Conservation (phyloP, 2,329 filamentous ascomycete species). For the Tolypocladium cylindrosporum region DNA sequence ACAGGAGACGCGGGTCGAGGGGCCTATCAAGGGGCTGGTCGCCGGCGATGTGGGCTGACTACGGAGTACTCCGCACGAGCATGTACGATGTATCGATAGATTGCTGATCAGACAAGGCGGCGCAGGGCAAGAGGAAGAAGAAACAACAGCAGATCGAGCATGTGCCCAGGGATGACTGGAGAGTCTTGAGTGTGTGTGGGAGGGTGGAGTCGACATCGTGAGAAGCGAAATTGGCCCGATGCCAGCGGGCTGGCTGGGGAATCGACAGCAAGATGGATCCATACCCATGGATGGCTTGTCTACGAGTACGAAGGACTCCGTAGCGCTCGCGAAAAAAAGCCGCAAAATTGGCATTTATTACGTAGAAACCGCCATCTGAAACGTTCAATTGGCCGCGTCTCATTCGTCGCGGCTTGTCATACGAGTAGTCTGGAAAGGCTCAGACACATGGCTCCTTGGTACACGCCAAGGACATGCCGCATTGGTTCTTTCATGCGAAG, state of each 20-base stretch:
- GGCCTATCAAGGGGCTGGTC: neutral
- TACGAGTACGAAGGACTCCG: neutral
- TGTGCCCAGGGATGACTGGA: neutral
- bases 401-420: neutral
- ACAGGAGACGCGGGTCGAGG: neutral
- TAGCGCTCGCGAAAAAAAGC: neutral
- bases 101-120: neutral
- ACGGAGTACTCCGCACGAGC: too few species aligned
- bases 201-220: neutral
- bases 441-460: too few species aligned
- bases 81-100: neutral
- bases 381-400: neutral
- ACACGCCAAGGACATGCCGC: too few species aligned
- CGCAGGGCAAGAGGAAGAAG: neutral
- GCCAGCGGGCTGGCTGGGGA: neutral
- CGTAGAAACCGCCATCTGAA: neutral
- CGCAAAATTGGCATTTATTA: neutral
- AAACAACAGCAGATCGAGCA: neutral
- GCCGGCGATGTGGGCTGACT: neutral
- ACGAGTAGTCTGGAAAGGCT: too few species aligned
- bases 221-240: neutral
- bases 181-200: neutral
- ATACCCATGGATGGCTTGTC: neutral
- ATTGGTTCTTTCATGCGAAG: too few species aligned
- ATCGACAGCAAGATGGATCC: neutral